Percentiles rank a stretch among this genome's conserved stretches.
phyloP scores from a whole-genome alignment of 371 early-diverging fungal genomes.

The Syncephalastrum monosporum region DNA sequence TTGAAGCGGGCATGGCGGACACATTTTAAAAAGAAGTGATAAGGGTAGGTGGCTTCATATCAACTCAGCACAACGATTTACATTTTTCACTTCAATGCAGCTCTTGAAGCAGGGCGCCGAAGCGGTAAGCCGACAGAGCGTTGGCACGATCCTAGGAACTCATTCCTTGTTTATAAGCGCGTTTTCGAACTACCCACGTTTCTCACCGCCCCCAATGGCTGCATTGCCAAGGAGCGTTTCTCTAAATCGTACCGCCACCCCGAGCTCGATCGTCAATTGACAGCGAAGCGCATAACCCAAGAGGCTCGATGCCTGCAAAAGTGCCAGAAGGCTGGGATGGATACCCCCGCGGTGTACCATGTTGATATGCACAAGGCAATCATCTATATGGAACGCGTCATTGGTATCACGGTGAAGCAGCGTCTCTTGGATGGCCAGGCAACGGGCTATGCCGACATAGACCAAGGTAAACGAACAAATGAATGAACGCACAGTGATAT shows the following conservation, averaged over 20 bases:
- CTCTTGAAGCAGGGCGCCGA: constrained; percentile 25
- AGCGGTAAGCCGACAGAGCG: constrained; percentile 12
- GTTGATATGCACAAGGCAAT: constrained; percentile 67
- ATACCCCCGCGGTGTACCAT: constrained; percentile 81
- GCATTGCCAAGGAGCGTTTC: constrained; percentile 75
- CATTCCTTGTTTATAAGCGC: constrained; percentile 14
- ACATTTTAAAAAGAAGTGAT: too few relatives aligned
- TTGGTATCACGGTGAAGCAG: constrained; percentile 76
- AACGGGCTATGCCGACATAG: constrained; percentile 31
- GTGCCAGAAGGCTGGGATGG: constrained; percentile 72
- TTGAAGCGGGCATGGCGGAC: too few relatives aligned
- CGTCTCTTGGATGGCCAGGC: constrained; percentile 48
- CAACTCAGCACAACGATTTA: too few relatives aligned
- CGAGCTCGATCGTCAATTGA: constrained; percentile 82
- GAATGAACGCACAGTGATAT: too few relatives aligned
- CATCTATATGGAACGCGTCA: constrained; percentile 87
- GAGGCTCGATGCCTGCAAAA: constrained; percentile 81
- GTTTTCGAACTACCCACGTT: constrained; percentile 22
- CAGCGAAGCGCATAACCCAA: constrained; percentile 72
- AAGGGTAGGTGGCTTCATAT: too few relatives aligned
- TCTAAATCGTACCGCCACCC: constrained; percentile 92
- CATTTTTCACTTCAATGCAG: neutral
- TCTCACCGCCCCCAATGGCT: constrained; percentile 26
- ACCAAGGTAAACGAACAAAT: constrained; percentile 21
- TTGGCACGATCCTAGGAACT: neutral